Evolutionary conservation across 164 flowering plant genomes (phyloP), one percentile per base, ranked within the genome.

Genomic region (Tetracentron sinense): DNA sequence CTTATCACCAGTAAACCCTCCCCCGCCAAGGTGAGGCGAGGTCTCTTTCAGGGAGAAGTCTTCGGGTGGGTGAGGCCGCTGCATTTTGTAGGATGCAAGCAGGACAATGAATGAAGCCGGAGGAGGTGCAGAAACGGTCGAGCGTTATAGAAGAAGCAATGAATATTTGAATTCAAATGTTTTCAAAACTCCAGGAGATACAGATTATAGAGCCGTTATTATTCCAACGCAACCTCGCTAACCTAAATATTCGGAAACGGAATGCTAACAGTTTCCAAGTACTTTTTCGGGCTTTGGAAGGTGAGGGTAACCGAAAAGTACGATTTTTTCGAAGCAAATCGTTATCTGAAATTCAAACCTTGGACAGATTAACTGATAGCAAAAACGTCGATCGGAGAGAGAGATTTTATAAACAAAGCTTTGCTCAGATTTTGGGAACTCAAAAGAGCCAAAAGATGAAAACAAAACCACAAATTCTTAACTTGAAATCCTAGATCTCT

Each of bases 1-100:
- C 80, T 88, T 89, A 54, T 89, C 96, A 0, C 83, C 84, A 0
- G 81, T 61, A 20, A 78, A 58, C 53, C 76, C 72, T 31, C 82
- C 82, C 0, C 89, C 92, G 17, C 98, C 96, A 42, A 92, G 86
- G 56, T 82, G 85, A 35, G 98, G 98, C 0, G 81, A 69, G 60
- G 98, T 92, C 79, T 85, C 92, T 72, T 84, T 90, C 12, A 92
- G 77, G 15, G 84, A 77, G 63, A 79, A 92, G 57, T 92, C 98
- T 47, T 77, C 81, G 10, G 75, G 69, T 25, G 82, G 88, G 1
- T 70, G 85, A 50, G 77, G 78, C 72, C 79, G 74, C 80, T 74
- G 82, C 86, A 81, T 83, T 59, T 80, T 80, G 42, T 3, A 12
- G 0, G 31, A 21, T 52, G 7, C 17, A 61, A 46, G 8, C 15